Conservation (phyloP, 2,329 filamentous ascomycete species). For the Talaromyces sp. region DNA sequence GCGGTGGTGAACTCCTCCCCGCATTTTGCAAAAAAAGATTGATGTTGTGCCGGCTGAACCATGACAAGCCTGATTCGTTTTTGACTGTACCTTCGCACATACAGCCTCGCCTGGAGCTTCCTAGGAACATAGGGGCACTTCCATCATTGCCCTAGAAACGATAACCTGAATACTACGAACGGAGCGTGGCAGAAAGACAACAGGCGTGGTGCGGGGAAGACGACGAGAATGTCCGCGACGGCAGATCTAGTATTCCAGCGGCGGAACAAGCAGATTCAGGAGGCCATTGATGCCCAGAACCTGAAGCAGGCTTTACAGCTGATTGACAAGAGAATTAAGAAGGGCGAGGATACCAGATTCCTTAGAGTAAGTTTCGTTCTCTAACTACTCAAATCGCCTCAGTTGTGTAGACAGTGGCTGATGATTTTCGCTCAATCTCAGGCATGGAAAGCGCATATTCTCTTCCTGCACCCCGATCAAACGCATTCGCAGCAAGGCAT, state of each 20-base stretch:
- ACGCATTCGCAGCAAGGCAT: conserved; percentile 42
- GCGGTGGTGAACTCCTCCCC: conserved; percentile 10
- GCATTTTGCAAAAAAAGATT: conserved; percentile 13
- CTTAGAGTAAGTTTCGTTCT: conserved; percentile 32
- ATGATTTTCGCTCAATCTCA: conserved; percentile 20
- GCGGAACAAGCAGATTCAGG: conserved; percentile 49
- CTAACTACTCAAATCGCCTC: background rate
- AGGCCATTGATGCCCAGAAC: conserved; percentile 47
- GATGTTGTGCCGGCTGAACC: conserved; percentile 5
- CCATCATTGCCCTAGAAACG: background rate
- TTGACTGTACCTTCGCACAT: background rate
- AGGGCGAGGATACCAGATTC: conserved; percentile 47
- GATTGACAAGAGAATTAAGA: conserved; percentile 54
- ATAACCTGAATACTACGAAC: background rate
- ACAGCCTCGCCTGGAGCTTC: background rate
- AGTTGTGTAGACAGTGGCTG: background rate
- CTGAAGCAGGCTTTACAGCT: conserved; percentile 49
- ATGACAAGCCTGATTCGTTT: background rate
- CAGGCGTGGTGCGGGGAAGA: conserved; percentile 18
- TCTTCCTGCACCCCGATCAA: conserved; percentile 41
- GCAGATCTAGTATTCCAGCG: conserved; percentile 42
- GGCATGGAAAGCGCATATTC: conserved; percentile 45
- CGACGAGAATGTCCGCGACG: conserved; percentile 30
- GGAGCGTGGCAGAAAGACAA: background rate
- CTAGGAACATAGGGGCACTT: background rate